Percentiles rank a stretch among this genome's conserved stretches.
Conservation (phyloP, 2,329 filamentous ascomycete genomes). For the Neonectria neomacrospora region DNA sequence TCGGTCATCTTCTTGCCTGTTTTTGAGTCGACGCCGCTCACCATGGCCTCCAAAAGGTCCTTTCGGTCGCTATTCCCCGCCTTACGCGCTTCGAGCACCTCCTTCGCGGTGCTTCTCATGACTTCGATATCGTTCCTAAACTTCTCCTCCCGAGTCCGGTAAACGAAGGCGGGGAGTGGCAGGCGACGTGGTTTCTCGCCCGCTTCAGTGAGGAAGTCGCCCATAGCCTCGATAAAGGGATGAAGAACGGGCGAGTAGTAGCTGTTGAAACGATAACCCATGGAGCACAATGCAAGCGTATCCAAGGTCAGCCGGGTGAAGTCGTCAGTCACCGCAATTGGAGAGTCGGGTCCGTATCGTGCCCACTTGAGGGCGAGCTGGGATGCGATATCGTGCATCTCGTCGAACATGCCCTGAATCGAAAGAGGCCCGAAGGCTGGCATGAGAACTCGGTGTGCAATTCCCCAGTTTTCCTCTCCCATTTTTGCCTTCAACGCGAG, state of each 20-base stretch:
- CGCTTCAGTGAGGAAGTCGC: conserved; percentile 66
- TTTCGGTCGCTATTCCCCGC: conserved; percentile 65
- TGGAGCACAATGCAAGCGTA: conserved; percentile 74
- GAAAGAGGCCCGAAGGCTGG: conserved; percentile 75
- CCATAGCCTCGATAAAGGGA: conserved; percentile 76
- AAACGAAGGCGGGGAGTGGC: conserved; percentile 60
- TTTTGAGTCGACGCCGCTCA: conserved; percentile 72
- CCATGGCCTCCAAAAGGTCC: conserved; percentile 77
- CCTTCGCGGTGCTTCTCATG: conserved; percentile 65
- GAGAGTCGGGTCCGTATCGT: conserved; percentile 65
- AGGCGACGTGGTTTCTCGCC: conserved; percentile 62
- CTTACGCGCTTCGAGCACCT: conserved; percentile 68
- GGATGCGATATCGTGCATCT: conserved; percentile 73
- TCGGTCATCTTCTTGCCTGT: conserved; percentile 73
- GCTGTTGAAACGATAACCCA: conserved; percentile 78
- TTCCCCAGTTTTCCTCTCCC: conserved; percentile 70
- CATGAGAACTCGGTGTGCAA: conserved; percentile 72
- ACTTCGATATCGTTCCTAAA: conserved; percentile 64
- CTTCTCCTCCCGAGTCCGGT: conserved; percentile 59
- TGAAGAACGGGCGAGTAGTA: conserved; percentile 76
- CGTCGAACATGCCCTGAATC: conserved; percentile 74
- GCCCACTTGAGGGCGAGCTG: conserved; percentile 76
- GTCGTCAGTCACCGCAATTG: conserved; percentile 72
- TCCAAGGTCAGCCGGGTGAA: conserved; percentile 78
- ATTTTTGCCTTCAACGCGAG: conserved; percentile 50